phyloP scores from a whole-genome alignment of 139 green algal genomes.

The Marvania coccoides region DNA sequence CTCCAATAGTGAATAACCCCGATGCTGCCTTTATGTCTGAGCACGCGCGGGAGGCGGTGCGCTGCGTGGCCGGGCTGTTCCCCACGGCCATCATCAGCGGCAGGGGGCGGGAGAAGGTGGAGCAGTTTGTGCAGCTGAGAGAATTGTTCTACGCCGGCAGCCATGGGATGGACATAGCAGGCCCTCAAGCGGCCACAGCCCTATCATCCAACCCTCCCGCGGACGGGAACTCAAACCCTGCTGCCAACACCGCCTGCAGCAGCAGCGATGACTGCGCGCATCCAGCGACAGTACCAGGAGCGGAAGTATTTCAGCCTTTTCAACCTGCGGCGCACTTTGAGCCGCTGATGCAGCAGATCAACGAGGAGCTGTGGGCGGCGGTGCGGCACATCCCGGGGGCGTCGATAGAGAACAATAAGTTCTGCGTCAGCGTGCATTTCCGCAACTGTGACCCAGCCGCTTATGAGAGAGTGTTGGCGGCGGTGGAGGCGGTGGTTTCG shows the following conservation, averaged over 20 bases:
- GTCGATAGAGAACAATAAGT: slow-evolving; percentile 95
- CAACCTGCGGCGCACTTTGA: slow-evolving; percentile 77
- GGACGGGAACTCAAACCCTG: not conserved
- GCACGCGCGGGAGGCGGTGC: slow-evolving; percentile 72
- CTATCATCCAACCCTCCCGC: too few relatives aligned
- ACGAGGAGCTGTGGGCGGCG: slow-evolving; percentile 28
- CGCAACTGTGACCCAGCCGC: slow-evolving; percentile 63
- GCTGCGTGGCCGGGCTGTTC: slow-evolving; percentile 67
- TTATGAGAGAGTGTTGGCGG: slow-evolving; percentile 51
- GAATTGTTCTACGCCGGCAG: slow-evolving; percentile 96
- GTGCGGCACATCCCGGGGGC: slow-evolving; percentile 65
- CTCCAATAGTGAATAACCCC: slow-evolving; percentile 92
- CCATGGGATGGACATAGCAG: slow-evolving; percentile 95
- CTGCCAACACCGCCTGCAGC: not conserved
- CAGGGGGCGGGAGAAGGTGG: slow-evolving; percentile 80
- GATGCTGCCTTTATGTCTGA: slow-evolving; percentile 83
- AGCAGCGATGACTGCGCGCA: not conserved
- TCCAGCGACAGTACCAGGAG: not conserved
- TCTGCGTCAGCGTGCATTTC: slow-evolving; percentile 92
- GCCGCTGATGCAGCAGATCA: slow-evolving; percentile 75
- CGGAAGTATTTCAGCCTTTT: slow-evolving; percentile 23
- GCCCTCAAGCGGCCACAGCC: slow-evolving; percentile 38
- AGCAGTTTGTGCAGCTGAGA: slow-evolving; percentile 84
- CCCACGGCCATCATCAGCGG: slow-evolving; percentile 93
- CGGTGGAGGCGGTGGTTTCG: slow-evolving; percentile 43